Evolutionary conservation across 2,329 filamentous ascomycete genomes (phyloP).

Genomic region (Epichloe bromicola): DNA sequence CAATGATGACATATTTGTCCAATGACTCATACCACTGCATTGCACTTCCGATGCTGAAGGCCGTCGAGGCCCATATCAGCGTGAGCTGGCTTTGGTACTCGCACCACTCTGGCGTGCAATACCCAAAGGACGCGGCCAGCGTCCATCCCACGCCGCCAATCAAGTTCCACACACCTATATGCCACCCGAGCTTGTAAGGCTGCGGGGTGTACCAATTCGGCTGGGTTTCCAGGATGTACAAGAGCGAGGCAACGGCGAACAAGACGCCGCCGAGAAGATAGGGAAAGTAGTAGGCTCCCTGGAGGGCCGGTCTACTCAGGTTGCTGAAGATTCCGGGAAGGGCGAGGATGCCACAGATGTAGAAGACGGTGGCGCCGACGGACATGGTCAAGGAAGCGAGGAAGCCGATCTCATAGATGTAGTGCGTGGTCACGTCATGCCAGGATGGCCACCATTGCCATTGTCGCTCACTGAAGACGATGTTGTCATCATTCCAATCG

Average conservation of each 20-base stretch:
- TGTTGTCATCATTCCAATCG: background rate
- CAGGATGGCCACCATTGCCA: slow-evolving; percentile 48
- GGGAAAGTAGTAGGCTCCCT: slow-evolving; percentile 43
- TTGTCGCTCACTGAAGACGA: slow-evolving; percentile 10
- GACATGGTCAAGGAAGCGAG: slow-evolving; percentile 44
- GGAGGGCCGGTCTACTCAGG: slow-evolving; percentile 29
- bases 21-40: slow-evolving; percentile 13
- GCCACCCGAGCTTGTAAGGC: slow-evolving; percentile 44
- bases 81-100: slow-evolving; percentile 29
- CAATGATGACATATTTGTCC: slow-evolving; percentile 9
- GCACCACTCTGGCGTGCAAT: slow-evolving; percentile 20
- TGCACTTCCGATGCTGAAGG: slow-evolving; percentile 10
- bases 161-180: slow-evolving; percentile 51
- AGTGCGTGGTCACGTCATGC: slow-evolving; percentile 43
- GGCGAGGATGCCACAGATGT: slow-evolving; percentile 48
- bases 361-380: slow-evolving; percentile 48
- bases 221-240: slow-evolving; percentile 56
- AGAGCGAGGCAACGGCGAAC: slow-evolving; percentile 41
- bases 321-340: slow-evolving; percentile 41
- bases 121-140: slow-evolving; percentile 41
- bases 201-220: slow-evolving; percentile 47
- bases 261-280: slow-evolving; percentile 47
- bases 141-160: slow-evolving; percentile 50
- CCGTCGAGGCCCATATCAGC: slow-evolving; percentile 13
- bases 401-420: slow-evolving; percentile 49